Conservation (phyloP, 352 stramenopile genomes). For the Phytophthora cactorum region DNA sequence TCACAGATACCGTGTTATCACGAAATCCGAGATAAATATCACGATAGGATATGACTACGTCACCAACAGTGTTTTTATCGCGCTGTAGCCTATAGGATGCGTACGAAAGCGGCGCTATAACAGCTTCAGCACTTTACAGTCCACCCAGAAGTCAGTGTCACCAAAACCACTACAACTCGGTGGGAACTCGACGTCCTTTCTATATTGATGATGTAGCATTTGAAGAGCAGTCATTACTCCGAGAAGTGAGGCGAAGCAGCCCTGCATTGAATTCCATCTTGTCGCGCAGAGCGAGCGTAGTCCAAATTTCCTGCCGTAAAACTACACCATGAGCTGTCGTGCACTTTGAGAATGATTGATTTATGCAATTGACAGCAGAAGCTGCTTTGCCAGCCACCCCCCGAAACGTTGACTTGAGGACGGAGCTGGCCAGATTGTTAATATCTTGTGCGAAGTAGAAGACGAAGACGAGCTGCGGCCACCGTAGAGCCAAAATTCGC, state of each 20-base stretch:
- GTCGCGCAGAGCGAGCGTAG: no score
- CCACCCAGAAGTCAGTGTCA: not conserved
- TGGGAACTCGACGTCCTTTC: not conserved
- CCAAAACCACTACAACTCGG: not conserved
- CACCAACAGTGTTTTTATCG: not conserved
- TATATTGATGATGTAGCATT: not conserved
- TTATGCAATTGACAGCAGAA: not conserved
- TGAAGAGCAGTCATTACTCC: not conserved
- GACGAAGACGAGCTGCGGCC: conserved; percentile 3
- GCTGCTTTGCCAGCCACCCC: conserved; percentile 10
- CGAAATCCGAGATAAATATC: conserved; percentile 1
- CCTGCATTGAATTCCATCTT: not conserved
- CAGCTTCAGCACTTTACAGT: not conserved
- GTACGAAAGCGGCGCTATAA: not conserved
- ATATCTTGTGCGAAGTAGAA: not conserved
- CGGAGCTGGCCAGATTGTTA: conserved; percentile 9
- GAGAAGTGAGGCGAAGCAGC: not conserved
- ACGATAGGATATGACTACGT: not conserved
- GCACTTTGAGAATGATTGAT: not conserved
- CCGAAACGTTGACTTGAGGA: conserved; percentile 16
- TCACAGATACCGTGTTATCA: not conserved
- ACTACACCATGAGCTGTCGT: not conserved
- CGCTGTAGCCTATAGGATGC: not conserved
- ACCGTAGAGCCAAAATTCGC: not conserved
- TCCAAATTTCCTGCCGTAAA: no score